Percentiles rank a stretch among this genome's conserved stretches.
These are phyloP conservation scores for Nannochloris sp. DNA, from an alignment of 139 green algal genomes.

Conservation along the genomic window DNA sequence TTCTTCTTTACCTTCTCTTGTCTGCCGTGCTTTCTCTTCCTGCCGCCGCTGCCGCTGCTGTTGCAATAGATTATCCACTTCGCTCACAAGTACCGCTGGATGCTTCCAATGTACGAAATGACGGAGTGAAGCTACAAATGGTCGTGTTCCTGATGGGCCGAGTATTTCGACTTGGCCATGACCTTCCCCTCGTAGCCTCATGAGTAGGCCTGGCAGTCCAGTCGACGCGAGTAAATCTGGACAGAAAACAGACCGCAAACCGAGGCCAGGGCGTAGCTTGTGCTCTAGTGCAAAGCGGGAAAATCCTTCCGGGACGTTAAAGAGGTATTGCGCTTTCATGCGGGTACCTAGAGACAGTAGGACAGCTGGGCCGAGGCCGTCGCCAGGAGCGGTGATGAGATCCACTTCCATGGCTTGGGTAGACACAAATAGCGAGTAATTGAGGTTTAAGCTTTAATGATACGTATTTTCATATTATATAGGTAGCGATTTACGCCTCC, in stretches of 20 bases:
- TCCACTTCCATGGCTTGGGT: too few species aligned
- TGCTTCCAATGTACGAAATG: slow-evolving; percentile 52
- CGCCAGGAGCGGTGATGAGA: slow-evolving; percentile 35
- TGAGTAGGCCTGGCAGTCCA: slow-evolving; percentile 37
- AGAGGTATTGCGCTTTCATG: slow-evolving; percentile 50
- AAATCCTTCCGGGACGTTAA: slow-evolving; percentile 60
- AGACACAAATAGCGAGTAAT: too few species aligned
- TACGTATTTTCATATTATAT: too few species aligned
- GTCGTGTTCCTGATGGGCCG: slow-evolving; percentile 31
- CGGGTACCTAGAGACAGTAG: slow-evolving; percentile 29
- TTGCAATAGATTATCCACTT: slow-evolving; percentile 12
- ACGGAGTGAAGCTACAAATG: slow-evolving; percentile 24
- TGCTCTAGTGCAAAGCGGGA: slow-evolving; percentile 64
- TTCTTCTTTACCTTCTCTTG: too few species aligned
- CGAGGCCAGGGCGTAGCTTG: slow-evolving; percentile 33
- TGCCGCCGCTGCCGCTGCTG: not conserved
- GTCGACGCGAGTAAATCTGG: not conserved
- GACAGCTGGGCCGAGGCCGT: slow-evolving; percentile 42
- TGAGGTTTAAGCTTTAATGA: too few species aligned
- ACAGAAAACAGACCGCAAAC: slow-evolving; percentile 25
- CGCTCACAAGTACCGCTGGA: slow-evolving; percentile 34
- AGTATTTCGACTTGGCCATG: slow-evolving; percentile 45
- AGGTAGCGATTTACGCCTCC: too few species aligned
- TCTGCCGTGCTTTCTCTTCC: too few species aligned
- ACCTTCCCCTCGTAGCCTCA: slow-evolving; percentile 60